Evolutionary conservation across 352 stramenopile genomes (phyloP), one percentile per base, ranked within the genome.

Genomic region (Elongisporangium prolatum): DNA sequence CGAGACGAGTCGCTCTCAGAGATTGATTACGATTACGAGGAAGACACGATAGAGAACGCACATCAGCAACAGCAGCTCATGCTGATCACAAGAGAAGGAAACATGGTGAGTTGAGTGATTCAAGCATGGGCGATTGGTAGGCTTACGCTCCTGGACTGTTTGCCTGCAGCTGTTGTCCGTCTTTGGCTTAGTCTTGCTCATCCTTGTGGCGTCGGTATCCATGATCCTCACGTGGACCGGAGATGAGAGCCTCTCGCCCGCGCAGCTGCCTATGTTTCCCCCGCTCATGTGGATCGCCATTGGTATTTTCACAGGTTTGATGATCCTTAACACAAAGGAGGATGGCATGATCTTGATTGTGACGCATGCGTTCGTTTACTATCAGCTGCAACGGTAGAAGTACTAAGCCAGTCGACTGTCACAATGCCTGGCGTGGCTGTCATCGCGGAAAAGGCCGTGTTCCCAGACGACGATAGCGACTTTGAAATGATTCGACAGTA

Each of bases 221-320:
- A 62, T 86, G 24, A 56, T 88, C 11, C 60, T 91, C 13, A 59
- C 72, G 28, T 89, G 77, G 80, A 76, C 68, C 34, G 86, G 63
- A 47, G 77, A 87, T 11, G 60, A 81, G n/a, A 55, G 65, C 9
- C 18, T 52, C 50, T 77, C 71, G 24, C 65, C 80, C 0, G 37
- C 72, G 21, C 72, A 91, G 22, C 60, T 91, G 49, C 80, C 81
- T 14, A 87, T 93, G 78, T 93, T 91, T 56, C 68, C 80, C 52
- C 84, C 84, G 18, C 70, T 93, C 13, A 80, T 92, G 72, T 91
- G 84, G 82, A 76, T 93, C 56, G 80, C 82, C 7, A 63, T 92
- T 17, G 84, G 84, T 37, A 85, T 93, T 59, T 84, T 93, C 54
- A 84, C 80, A 50, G 80, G 80, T 90, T 48, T 22, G 38, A 0